Conservation (phyloP, 768 basidiomycete species). For the Coprinopsis cinerea region DNA sequence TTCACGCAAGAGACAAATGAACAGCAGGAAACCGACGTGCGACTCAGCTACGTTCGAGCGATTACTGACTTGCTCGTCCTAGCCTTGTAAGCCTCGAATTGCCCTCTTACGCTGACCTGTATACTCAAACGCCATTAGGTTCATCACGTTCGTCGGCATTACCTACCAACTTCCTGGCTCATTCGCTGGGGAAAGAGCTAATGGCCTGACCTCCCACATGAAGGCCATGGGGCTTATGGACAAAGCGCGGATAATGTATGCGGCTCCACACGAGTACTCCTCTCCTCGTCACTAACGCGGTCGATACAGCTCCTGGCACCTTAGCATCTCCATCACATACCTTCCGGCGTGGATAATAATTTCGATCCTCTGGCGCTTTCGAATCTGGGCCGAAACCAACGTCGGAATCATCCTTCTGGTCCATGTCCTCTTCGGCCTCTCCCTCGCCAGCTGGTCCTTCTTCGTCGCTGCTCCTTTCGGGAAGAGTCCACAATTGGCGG, state of each 20-base stretch:
- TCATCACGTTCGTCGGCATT: slow-evolving; percentile 67
- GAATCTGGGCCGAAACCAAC: slow-evolving; percentile 59
- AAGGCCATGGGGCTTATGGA: slow-evolving; percentile 77
- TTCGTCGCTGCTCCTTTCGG: slow-evolving; percentile 66
- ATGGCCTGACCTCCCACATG: slow-evolving; percentile 62
- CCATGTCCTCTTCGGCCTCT: slow-evolving; percentile 62
- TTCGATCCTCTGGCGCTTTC: slow-evolving; percentile 56
- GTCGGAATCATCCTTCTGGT: slow-evolving; percentile 54
- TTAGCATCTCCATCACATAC: slow-evolving; percentile 59
- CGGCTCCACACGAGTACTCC: slow-evolving; percentile 2
- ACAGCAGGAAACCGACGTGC: slow-evolving; percentile 47
- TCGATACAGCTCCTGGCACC: slow-evolving; percentile 53
- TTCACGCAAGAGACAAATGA: slow-evolving; percentile 64
- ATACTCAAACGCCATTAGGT: slow-evolving; percentile 32
- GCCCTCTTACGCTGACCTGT: background rate
- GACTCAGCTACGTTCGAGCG: slow-evolving; percentile 60
- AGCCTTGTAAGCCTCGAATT: slow-evolving; percentile 46
- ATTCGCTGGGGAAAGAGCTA: slow-evolving; percentile 60
- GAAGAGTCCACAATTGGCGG: slow-evolving; percentile 67
- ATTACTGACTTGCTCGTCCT: slow-evolving; percentile 58
- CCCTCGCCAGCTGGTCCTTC: slow-evolving; percentile 67
- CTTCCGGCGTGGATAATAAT: slow-evolving; percentile 75
- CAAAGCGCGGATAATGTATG: slow-evolving; percentile 57
- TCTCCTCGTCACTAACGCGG: slow-evolving; percentile 20
- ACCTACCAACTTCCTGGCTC: slow-evolving; percentile 75